Evolutionary conservation across 192 early-diverging fungal species (phyloP).

Genomic region (Coemansia sp.): DNA sequence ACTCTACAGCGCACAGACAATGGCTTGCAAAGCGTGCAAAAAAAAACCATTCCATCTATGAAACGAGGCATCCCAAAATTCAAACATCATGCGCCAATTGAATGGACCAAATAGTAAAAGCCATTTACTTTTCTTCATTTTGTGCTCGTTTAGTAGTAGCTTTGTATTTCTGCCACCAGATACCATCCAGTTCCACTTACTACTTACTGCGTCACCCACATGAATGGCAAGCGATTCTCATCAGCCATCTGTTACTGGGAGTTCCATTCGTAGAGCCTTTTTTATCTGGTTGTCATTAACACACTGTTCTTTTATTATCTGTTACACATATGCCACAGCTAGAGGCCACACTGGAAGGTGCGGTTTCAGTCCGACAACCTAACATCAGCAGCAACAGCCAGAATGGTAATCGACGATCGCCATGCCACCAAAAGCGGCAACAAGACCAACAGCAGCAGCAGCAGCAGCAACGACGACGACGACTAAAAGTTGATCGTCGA

Average conservation of each 20-base stretch:
- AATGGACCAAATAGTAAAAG: not conserved
- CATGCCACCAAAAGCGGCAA: not conserved
- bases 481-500: not conserved
- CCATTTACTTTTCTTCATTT: not conserved
- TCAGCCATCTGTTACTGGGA: not conserved
- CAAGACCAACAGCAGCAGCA: conserved; percentile 7
- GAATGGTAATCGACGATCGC: not conserved
- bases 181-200: not conserved
- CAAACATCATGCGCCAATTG: too few relatives aligned
- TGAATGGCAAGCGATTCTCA: not conserved
- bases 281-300: not conserved
- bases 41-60: too few relatives aligned
- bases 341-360: not conserved
- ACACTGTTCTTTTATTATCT: not conserved
- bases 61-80: too few relatives aligned
- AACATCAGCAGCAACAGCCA: not conserved
- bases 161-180: not conserved
- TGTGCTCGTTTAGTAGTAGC: not conserved
- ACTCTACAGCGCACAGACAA: too few relatives aligned
- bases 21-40: too few relatives aligned
- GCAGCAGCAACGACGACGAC: too few relatives aligned
- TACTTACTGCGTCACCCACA: not conserved
- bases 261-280: not conserved
- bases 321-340: not conserved
- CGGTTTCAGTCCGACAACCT: not conserved